These are phyloP conservation scores for Aspergillus ruber DNA, from an alignment of 2,329 filamentous ascomycete genomes.

Conservation along the genomic window DNA sequence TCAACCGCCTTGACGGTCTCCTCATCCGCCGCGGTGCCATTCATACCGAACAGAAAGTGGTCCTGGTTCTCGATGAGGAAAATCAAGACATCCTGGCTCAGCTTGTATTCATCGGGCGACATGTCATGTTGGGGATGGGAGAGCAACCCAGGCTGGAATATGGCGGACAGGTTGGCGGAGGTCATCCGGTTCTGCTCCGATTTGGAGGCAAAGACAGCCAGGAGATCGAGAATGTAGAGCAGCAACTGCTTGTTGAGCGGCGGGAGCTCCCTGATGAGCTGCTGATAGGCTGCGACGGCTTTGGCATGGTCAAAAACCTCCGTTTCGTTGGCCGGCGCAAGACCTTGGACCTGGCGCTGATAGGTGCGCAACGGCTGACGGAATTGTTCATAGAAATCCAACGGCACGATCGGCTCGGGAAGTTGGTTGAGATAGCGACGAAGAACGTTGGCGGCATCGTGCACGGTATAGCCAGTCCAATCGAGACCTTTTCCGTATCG, in stretches of 20 bases:
- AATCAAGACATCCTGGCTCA: constrained; percentile 95
- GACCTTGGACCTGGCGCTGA: constrained; percentile 63
- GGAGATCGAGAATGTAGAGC: constrained; percentile 88
- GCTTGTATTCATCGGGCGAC: constrained; percentile 85
- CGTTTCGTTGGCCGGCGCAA: constrained; percentile 61
- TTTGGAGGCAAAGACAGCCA: constrained; percentile 96
- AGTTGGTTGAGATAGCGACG: constrained; percentile 93
- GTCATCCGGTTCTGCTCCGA: constrained; percentile 96
- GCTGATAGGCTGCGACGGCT: constrained; percentile 79
- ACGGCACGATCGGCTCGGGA: constrained; percentile 90
- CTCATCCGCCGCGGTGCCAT: constrained; percentile 94
- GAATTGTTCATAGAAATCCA: constrained; percentile 88
- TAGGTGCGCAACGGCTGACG: constrained; percentile 70
- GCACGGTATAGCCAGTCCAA: constrained; percentile 96
- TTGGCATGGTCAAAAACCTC: constrained; percentile 67
- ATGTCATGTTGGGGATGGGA: constrained; percentile 93
- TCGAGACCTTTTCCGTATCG: constrained; percentile 94
- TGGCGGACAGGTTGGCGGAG: constrained; percentile 86
- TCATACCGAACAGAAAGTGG: constrained; percentile 97
- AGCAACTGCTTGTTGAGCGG: constrained; percentile 89
- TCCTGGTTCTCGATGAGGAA: constrained; percentile 98
- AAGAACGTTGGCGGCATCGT: constrained; percentile 95
- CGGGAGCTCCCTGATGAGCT: constrained; percentile 84
- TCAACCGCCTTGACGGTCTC: constrained; percentile 62
- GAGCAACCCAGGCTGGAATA: constrained; percentile 94